Base-by-base conservation (phyloP, 2,329 filamentous ascomycete species). In the Exophiala sp. region DNA sequence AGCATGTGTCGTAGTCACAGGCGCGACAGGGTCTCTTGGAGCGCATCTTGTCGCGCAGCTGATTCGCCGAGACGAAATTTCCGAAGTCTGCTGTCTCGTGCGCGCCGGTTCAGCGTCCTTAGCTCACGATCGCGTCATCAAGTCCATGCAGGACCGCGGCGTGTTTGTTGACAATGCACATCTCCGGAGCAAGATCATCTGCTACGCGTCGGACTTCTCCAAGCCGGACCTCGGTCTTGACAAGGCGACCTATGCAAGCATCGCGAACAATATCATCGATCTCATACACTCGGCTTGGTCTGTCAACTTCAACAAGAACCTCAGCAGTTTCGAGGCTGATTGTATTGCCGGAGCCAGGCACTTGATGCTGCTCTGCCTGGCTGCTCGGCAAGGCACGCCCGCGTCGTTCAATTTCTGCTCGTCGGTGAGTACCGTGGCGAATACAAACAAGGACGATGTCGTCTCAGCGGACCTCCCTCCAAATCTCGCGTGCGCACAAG, bases 271-370 rank as follows among this genome's bases (percentile, higher is more conserved):
- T 55, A 67, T 74, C 2, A 79, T 77, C 1, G 66, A 75, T 2
- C 71, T 89, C 16, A 77, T 88, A 48, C 83, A 86, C 64, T 75
- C 82, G 10, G 83, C 83, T 12, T 86, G 83, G 84, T 74, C 79
- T 1, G 84, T 86, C 24, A 86, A 86, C 66, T 86, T 86, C 69
- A 79, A 76, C 38, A 72, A 82, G 53, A 74, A 76, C 5, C 70
- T 86, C 0, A 68, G 67, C 43, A 81, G 77, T 57, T 86, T 86
- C 61, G 76, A 76, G 50, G 75, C 80, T 56, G 77, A 77, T 29
- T 57, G 55, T 21, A 56, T 58, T 24, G 47, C 57, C 11, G 59
- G 52, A 5, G 38, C 55, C 14, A 39, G 42, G 24, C 50, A 55
- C 38, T 61, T 71, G 10, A 67, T 74, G 38, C 62, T 69, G 47